Base-by-base conservation (phyloP, 1,284 basidiomycete genomes). In the Cryptococcus sp. region DNA sequence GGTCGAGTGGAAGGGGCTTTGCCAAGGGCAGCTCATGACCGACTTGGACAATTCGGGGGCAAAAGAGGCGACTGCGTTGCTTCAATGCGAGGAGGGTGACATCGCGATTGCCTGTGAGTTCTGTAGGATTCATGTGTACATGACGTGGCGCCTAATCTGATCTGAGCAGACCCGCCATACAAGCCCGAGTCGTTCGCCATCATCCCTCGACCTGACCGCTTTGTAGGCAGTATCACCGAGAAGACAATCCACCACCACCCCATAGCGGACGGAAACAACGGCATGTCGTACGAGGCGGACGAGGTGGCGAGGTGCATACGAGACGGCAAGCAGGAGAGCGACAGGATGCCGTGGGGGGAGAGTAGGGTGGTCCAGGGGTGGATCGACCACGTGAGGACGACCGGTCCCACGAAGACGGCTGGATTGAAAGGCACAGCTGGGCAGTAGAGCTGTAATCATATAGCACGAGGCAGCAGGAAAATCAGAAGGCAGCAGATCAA, bases 251-350 rank as follows among this genome's bases (percentile, higher is more conserved):
- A 85, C 64, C 83, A 87, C 61, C 81, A 82, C 66, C 77, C 80
- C 23, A 79, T 80, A 20, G 49, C 54, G 70, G 81, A 79, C 0
- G 83, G 84, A 21, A 80, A 80, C 24, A 54, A 65, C 38, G 73
- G 72, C 11, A 77, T 77, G 76, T 66, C 72, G 35, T 78, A 75
- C 61, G 73, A 78, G 61, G 77, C 75, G 12, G 75, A 77, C 59
- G 91, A 92, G 61, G 89, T 91, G 16, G 91, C 89, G 15, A 77
- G 88, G 49, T 89, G 87, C 67, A 78, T 93, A 20, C 77, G 85
- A 47, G 87, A 87, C 56, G 87, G 87, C 7, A 88, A 87, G 77
- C 77, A 78, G n/a, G 84, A 91, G 76, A 89, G 87, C 65, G 80
- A 80, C 5, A 66, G 83, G 23, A 91, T 89, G 87, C 82, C 83